A percentile compares a stretch with the other conserved stretches of the same genome.
Conservation (phyloP, 2,329 filamentous ascomycete genomes). For the Aspergillus tanneri region DNA sequence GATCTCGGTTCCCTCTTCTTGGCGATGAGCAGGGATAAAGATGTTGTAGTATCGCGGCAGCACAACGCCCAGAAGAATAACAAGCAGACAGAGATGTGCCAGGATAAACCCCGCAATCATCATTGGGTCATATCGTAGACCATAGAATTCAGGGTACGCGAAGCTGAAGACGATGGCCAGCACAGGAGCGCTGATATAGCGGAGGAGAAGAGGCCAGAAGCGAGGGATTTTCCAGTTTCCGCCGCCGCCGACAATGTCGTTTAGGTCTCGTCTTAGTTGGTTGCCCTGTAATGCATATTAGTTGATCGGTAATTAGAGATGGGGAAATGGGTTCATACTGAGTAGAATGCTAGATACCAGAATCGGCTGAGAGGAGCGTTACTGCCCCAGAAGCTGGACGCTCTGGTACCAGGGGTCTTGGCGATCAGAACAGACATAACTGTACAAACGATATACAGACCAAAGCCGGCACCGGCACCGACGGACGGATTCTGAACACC, state of each 20-base stretch:
- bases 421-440: conserved; percentile 23
- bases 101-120: conserved; percentile 53
- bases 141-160: conserved; percentile 52
- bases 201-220: conserved; percentile 53
- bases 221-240: conserved; percentile 58
- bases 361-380: conserved; percentile 44
- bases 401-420: conserved; percentile 44
- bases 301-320: background rate
- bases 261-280: conserved; percentile 57
- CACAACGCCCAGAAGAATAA: conserved; percentile 51
- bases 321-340: conserved; percentile 42
- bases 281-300: conserved; percentile 46
- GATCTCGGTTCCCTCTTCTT: conserved; percentile 42
- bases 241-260: conserved; percentile 53
- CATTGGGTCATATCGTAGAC: conserved; percentile 51
- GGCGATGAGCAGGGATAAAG: conserved; percentile 51
- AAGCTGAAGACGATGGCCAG: conserved; percentile 55
- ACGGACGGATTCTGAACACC: conserved; percentile 38
- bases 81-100: conserved; percentile 48
- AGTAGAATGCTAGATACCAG: conserved; percentile 59
- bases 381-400: conserved; percentile 45
- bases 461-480: conserved; percentile 55
- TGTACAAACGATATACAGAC: conserved; percentile 49
- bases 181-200: conserved; percentile 52
- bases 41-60: conserved; percentile 56